Percentiles rank a stretch among this genome's conserved stretches.
These are phyloP conservation scores for Lecanoromycetidae sp. DNA, from an alignment of 2,329 filamentous ascomycete species.

Conservation along the genomic window DNA sequence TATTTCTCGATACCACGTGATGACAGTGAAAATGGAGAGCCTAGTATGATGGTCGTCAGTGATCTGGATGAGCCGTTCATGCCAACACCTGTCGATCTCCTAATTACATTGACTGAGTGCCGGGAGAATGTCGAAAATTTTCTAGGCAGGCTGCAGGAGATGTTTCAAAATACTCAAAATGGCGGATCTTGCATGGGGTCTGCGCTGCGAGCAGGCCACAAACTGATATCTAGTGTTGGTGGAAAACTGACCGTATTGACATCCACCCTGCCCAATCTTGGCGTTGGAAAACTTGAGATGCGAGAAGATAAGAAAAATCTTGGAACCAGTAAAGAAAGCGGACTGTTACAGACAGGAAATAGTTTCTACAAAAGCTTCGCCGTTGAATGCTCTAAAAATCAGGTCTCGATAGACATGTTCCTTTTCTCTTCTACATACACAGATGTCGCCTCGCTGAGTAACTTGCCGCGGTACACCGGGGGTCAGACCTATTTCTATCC, in stretches of 20 bases:
- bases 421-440: slow-evolving; percentile 92
- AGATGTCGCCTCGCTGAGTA: slow-evolving; percentile 91
- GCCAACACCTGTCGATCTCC: slow-evolving; percentile 79
- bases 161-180: slow-evolving; percentile 93
- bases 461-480: slow-evolving; percentile 88
- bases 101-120: slow-evolving; percentile 81
- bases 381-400: slow-evolving; percentile 96
- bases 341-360: slow-evolving; percentile 78
- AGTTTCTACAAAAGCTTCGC: slow-evolving; percentile 99
- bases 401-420: slow-evolving; percentile 98
- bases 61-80: slow-evolving; percentile 95
- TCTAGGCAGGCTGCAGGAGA: slow-evolving; percentile 77
- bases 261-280: slow-evolving; percentile 79
- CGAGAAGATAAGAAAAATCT: slow-evolving; percentile 92
- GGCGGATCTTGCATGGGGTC: slow-evolving; percentile 89
- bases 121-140: slow-evolving; percentile 85
- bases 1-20: slow-evolving; percentile 94
- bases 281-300: slow-evolving; percentile 80
- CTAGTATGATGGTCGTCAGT: slow-evolving; percentile 85
- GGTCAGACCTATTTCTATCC: slow-evolving; percentile 98
- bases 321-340: slow-evolving; percentile 83
- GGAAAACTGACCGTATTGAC: slow-evolving; percentile 91
- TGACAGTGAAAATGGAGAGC: slow-evolving; percentile 68
- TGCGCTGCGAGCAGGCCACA: slow-evolving; percentile 82
- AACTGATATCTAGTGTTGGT: slow-evolving; percentile 84